Evolutionary conservation across 345 rosid species (phyloP).

Genomic region (Lepidium sativum): DNA sequence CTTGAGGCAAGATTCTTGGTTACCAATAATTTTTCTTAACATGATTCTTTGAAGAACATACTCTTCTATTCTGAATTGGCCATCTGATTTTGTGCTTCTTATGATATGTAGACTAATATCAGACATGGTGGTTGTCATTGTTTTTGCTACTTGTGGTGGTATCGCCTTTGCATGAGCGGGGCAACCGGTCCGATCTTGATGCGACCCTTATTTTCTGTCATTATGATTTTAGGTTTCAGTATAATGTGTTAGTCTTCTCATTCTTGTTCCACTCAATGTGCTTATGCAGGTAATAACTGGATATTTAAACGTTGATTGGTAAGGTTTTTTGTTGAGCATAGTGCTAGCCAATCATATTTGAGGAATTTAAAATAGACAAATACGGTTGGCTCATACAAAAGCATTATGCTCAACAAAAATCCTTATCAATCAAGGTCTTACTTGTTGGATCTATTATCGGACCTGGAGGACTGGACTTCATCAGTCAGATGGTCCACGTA

Average conservation of each 20-base stretch:
- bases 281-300: conserved; percentile 74
- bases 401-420: too few species aligned
- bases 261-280: background rate
- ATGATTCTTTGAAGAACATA: conserved; percentile 3
- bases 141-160: conserved; percentile 97
- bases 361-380: too few species aligned
- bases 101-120: conserved; percentile 60
- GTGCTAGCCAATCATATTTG: too few species aligned
- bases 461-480: conserved; percentile 84
- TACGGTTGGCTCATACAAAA: too few species aligned
- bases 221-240: background rate
- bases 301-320: too few species aligned
- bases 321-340: too few species aligned
- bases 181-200: conserved; percentile 61
- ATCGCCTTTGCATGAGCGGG: conserved; percentile 98
- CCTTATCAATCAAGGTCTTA: too few species aligned
- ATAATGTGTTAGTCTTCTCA: background rate
- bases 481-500: conserved; percentile 95
- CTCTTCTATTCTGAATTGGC: background rate
- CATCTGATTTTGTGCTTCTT: conserved; percentile 12
- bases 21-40: background rate
- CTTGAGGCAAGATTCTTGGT: conserved; percentile 42
- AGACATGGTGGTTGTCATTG: conserved; percentile 88
- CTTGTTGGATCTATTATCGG: conserved; percentile 86
- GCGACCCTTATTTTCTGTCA: background rate